Base-by-base conservation (phyloP, 176 grass and related monocot species). In the Juncus effusus region DNA sequence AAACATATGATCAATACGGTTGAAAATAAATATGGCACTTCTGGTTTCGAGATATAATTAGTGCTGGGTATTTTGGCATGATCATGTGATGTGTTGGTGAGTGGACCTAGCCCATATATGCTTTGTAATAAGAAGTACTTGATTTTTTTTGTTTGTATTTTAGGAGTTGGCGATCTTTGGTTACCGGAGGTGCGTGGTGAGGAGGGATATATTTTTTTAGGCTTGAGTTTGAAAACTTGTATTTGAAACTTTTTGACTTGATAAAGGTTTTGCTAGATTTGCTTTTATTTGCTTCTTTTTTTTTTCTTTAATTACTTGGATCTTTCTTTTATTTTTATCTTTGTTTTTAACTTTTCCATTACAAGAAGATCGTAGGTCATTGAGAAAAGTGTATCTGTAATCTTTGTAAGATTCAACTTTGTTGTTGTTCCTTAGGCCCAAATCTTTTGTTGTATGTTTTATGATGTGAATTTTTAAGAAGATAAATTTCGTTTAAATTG, bases 391-490 rank as follows among this genome's bases (percentile, higher is more conserved):
- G 69, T 41, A 57, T 44, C 38, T 59, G 69, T 72, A 59, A 72
- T 72, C 38, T 59, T 15, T 72, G 54, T 60, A 72, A 42, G 54
- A 72, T 72, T 72, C 42, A 4, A 44, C 40, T 59, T 59, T 47
- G 67, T 15, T 72, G 55, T 59, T 72, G 58, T 72, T 72, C 14
- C 40, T 72, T 35, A 72, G 53, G 2, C 59, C 55, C 42, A 56
- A 47, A 47, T 47, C 9, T 47, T 9, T 47, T 47, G 44, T 47
- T 47, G 6, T 9, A 9, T 47, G 44, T 6, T 47, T 47, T 9
- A 47, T 47, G 44, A 47, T 47, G 4, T 47, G 44, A 47, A 47
- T 47, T 47, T 47, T 47, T 28, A 28, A 28, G 19, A 28, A 28
- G 19, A 28, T 28, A 28, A 28, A 28, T 28, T 47, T 47, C 9